Conservation (phyloP, 306 rosid species). For the Bauhinia variegata region DNA sequence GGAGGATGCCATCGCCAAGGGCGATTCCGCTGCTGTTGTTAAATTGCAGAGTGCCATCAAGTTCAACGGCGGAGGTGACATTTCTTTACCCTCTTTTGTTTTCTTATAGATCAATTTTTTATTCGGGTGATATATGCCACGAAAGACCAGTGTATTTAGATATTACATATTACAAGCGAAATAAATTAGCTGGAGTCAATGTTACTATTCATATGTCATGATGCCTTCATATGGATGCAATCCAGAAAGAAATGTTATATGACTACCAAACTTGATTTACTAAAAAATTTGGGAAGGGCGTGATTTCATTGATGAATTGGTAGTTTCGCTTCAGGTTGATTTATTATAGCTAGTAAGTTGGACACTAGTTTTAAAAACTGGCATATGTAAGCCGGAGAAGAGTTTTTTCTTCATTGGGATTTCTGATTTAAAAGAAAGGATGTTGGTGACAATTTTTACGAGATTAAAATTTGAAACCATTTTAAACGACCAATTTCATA, state of each 20-base stretch:
- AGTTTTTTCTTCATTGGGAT: not conserved
- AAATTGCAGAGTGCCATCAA: constrained; percentile 83
- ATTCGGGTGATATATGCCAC: too few relatives aligned
- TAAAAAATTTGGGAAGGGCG: not conserved
- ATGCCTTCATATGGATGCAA: not conserved
- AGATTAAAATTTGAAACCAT: not conserved
- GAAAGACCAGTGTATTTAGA: too few relatives aligned
- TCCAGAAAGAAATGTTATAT: too few relatives aligned
- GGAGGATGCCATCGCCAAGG: constrained; percentile 58
- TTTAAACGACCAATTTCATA: not conserved
- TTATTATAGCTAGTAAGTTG: constrained; percentile 16
- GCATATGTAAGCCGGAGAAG: not conserved
- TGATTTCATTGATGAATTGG: not conserved
- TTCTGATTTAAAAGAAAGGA: not conserved
- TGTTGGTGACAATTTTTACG: not conserved
- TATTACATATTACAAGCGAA: not conserved
- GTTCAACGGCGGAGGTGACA: constrained; percentile 86
- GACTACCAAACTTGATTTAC: not conserved
- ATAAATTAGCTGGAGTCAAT: not conserved
- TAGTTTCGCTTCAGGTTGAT: not conserved
- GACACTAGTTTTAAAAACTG: not conserved
- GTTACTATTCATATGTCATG: too few relatives aligned
- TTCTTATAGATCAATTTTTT: not conserved
- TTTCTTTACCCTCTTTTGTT: not conserved
- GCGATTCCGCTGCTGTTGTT: constrained; percentile 57